Percentiles rank a stretch among this genome's conserved stretches.
Evolutionary conservation across 106 monocot species (phyloP).

Genomic region (Ottelia alismoides): DNA sequence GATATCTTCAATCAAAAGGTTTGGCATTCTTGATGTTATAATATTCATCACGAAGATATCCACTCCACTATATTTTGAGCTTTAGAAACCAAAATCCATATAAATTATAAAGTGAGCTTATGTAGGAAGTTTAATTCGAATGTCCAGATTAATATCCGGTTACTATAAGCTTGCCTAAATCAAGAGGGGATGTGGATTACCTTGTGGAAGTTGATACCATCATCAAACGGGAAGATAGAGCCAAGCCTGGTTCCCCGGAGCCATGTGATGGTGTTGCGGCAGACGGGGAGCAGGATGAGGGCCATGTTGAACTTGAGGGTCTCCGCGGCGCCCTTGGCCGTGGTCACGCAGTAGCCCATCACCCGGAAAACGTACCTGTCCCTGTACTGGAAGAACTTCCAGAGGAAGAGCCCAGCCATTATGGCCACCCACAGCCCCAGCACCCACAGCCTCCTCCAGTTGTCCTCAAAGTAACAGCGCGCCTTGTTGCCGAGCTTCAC

Average conservation of each 20-base stretch:
- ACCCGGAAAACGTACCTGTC: slow-evolving; percentile 55
- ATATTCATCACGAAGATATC: too few relatives aligned
- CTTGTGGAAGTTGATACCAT: slow-evolving; percentile 98
- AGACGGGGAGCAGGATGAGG: slow-evolving; percentile 69
- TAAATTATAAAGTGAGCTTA: too few relatives aligned
- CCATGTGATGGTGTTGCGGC: slow-evolving; percentile 90
- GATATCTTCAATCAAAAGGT: too few relatives aligned
- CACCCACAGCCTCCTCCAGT: slow-evolving; percentile 78
- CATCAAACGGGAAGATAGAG: slow-evolving; percentile 54
- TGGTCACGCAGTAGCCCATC: slow-evolving; percentile 84
- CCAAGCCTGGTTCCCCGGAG: slow-evolving; percentile 45
- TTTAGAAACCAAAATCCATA: too few relatives aligned
- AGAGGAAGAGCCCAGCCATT: slow-evolving; percentile 57
- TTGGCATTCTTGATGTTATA: too few relatives aligned
- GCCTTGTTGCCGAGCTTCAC: slow-evolving; percentile 45
- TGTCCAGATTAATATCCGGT: too few relatives aligned
- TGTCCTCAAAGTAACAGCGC: slow-evolving; percentile 69
- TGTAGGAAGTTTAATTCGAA: too few relatives aligned
- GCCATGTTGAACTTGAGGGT: slow-evolving; percentile 96
- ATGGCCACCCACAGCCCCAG: slow-evolving; percentile 50
- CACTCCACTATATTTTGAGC: too few relatives aligned
- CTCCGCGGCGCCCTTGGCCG: slow-evolving; percentile 92
- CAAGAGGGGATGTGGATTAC: too few relatives aligned
- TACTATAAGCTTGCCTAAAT: too few relatives aligned
- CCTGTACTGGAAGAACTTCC: slow-evolving; percentile 90